Base-by-base conservation (phyloP, 805 yeast species). In the Helenozyma rhizophorensis region DNA sequence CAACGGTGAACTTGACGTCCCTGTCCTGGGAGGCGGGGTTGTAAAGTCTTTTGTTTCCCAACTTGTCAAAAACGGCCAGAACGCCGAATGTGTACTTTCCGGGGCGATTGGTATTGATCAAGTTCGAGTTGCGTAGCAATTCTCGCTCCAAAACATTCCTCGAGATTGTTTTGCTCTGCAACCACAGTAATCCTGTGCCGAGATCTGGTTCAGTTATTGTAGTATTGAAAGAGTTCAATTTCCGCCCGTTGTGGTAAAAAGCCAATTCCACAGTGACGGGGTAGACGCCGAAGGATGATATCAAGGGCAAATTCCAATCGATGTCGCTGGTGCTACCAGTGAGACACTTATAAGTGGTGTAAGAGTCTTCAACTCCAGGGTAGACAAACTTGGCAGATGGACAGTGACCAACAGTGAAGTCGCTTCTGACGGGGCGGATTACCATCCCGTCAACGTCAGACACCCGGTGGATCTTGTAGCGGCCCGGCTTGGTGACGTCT, bases 221-320 rank as follows among this genome's bases (percentile, higher is more conserved):
- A 4, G 50, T 34, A 27, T 58, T 51, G 38, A 62, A 51, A 1
- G 45, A 38, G 18, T 45, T 45, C 21, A 50, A 27, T 3, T 27
- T 28, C 14, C 44, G 42, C 4, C 62, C 68, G 34, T 58, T 51
- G 12, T 58, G 32, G 14, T 37, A 50, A 2, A 58, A 38, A 5
- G 48, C 48, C 9, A 65, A 43, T 30, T 53, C 51, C 8, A 58
- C 48, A 9, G 40, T 46, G 9, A 60, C 36, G 1, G 98, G 97
- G 1, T 90, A 80, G 2, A 87, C 83, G 33, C 97, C 97, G 13
- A 65, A 58, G 1, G 80, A 73, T 2, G 70, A 63, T 21, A 90
- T 67, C 14, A 65, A 51, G 0, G 72, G 72, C n/a, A 65, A 50
- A 12, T 47, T 45, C 30, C 68, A 41, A 13, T 54, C 55, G 14